Evolutionary conservation across 306 rosid genomes (phyloP).

Genomic region (Prunus mume): DNA sequence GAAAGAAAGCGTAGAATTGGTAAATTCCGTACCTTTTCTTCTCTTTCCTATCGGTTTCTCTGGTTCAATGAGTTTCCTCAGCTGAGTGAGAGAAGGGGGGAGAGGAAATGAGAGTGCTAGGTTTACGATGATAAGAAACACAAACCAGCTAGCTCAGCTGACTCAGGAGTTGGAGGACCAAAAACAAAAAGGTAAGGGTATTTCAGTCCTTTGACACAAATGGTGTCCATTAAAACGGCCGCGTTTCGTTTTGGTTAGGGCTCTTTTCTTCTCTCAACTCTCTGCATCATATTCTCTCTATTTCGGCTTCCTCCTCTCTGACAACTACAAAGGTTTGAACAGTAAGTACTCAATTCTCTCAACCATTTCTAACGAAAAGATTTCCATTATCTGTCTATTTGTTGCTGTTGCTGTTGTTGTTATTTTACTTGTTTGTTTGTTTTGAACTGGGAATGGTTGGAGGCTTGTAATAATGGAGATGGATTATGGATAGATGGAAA

Average conservation of each 20-base stretch:
- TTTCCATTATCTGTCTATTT: background rate
- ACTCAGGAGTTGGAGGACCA: background rate
- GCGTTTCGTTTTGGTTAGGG: background rate
- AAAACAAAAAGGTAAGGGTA: background rate
- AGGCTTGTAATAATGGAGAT: background rate
- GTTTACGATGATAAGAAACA: background rate
- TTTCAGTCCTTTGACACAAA: background rate
- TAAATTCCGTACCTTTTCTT: background rate
- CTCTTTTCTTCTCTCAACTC: no score
- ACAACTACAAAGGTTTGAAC: background rate
- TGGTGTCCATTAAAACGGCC: background rate
- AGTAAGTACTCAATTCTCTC: background rate
- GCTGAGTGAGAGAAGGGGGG: background rate
- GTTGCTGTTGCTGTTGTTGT: background rate
- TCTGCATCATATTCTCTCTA: background rate
- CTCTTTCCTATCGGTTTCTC: background rate
- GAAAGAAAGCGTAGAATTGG: background rate
- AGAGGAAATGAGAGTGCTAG: conserved; percentile 1
- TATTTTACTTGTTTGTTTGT: background rate
- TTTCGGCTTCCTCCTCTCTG: background rate
- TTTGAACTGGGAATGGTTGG: background rate
- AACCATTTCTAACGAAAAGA: background rate
- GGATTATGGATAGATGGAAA: background rate
- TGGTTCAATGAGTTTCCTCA: conserved; percentile 1
- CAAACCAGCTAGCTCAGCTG: background rate